Conservation (phyloP, 148 eudicot species). For the Rhododendron griersonianum region DNA sequence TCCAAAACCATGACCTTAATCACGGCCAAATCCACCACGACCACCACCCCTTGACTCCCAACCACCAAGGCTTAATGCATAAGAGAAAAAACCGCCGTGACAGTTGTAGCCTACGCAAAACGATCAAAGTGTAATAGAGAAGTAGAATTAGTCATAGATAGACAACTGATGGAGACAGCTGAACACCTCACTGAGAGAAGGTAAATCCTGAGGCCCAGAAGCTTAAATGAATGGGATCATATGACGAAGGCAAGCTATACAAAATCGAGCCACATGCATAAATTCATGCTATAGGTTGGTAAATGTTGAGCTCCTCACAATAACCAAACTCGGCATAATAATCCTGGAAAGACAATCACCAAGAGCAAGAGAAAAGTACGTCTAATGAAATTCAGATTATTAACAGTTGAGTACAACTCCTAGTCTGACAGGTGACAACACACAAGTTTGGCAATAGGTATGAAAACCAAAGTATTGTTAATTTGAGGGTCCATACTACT, state of each 20-base stretch:
- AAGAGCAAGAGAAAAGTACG: neutral
- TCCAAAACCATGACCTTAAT: neutral
- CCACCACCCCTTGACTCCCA: neutral
- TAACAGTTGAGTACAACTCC: neutral
- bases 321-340: neutral
- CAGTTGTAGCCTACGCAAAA: neutral
- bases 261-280: neutral
- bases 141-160: neutral
- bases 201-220: neutral
- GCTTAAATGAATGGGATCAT: neutral
- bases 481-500: neutral
- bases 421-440: neutral
- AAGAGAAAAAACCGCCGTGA: neutral
- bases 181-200: neutral
- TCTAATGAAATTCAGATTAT: neutral
- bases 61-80: neutral
- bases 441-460: neutral
- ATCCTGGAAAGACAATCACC: neutral
- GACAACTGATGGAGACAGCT: no score
- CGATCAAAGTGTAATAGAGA: neutral
- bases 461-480: neutral
- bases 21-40: neutral
- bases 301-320: neutral
- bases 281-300: neutral
- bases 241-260: neutral